Evolutionary conservation across 2,329 filamentous ascomycete species (phyloP).

Genomic region (Tolypocladium guangdongense): DNA sequence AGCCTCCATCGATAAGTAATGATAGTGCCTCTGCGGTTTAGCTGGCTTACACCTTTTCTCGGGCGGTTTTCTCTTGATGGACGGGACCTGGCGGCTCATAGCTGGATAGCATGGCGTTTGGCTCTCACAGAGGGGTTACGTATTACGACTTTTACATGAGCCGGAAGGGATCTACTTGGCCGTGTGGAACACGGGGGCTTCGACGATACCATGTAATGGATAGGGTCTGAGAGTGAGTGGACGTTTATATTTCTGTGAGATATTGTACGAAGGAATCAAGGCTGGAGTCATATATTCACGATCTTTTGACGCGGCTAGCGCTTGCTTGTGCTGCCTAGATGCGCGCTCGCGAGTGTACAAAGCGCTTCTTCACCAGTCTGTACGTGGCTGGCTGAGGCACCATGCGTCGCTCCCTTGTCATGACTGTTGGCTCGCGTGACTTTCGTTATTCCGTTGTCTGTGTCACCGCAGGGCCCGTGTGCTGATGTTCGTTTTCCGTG

Average conservation of each 20-base stretch:
- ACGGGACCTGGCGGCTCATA: not conserved
- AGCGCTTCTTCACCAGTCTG: not conserved
- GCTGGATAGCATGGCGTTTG: not conserved
- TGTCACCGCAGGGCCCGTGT: not conserved
- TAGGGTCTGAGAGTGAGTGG: not conserved
- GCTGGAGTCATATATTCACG: not conserved
- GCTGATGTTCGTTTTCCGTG: not conserved
- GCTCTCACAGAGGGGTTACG: not conserved
- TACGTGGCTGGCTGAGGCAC: not conserved
- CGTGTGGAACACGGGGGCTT: not conserved
- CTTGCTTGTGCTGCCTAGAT: not conserved
- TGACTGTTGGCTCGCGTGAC: not conserved
- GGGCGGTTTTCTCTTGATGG: not conserved
- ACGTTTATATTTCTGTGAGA: not conserved
- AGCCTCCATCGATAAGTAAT: conserved; percentile 19
- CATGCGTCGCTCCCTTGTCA: not conserved
- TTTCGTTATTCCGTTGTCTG: not conserved
- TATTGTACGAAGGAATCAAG: not conserved
- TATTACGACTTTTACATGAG: not conserved
- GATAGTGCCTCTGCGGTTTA: not conserved
- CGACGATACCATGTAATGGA: not conserved
- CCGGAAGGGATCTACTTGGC: not conserved
- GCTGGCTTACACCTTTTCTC: not conserved
- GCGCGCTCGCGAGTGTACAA: not conserved
- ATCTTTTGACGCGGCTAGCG: not conserved